These are phyloP conservation scores for Solanum bulbocastanum DNA, from an alignment of 257 asterid species.

Conservation along the genomic window DNA sequence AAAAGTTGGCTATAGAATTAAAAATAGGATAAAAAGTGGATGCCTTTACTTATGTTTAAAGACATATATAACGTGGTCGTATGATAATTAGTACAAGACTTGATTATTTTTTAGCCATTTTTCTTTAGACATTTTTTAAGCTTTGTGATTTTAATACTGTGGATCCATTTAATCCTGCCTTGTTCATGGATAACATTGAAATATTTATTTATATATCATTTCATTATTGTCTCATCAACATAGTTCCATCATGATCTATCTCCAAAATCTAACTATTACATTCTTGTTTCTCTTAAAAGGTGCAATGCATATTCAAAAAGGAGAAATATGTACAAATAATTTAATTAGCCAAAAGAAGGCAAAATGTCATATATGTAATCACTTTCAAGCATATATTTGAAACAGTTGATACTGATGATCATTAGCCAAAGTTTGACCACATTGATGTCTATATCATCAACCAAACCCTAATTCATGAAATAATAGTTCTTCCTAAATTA, in stretches of 20 bases:
- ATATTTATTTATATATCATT: neutral
- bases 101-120: neutral
- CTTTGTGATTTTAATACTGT: neutral
- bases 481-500: neutral
- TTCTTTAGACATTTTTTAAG: neutral
- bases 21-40: neutral
- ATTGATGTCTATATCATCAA: neutral
- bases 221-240: conserved; percentile 1
- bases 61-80: conserved; percentile 23
- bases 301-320: neutral
- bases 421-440: neutral
- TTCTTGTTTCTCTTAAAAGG: neutral
- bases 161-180: neutral
- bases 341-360: neutral
- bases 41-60: conserved; percentile 9
- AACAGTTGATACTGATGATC: neutral
- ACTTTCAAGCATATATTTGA: neutral
- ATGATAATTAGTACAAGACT: conserved; percentile 25
- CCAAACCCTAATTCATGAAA: neutral
- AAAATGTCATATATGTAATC: neutral
- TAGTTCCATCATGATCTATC: conserved; percentile 1
- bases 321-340: neutral
- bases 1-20: neutral
- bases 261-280: neutral
- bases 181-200: neutral